Evolutionary conservation across 1,139 yeast genomes (phyloP), one percentile per base, ranked within the genome.

Genomic region (Saccharomycopsis crataegensis): DNA sequence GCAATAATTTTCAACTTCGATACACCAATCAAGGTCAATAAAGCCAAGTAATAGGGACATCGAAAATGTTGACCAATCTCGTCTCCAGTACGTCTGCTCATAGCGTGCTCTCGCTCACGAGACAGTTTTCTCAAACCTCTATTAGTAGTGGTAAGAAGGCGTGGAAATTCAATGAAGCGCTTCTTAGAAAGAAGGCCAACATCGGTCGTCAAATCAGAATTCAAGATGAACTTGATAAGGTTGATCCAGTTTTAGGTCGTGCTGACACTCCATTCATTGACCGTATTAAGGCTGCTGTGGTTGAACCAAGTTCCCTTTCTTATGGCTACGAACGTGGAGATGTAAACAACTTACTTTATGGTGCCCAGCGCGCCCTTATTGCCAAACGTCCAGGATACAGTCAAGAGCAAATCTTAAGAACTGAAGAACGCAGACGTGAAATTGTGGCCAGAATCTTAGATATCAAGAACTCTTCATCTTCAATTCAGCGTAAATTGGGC

Each of bases 201-300:
- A 66, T 67, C 52, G 69, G 68, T 46, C 69, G 66, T 45, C 71
- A 67, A 54, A 61, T 60, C 5, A 59, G 55, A 32, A 48, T 66
- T 28, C 60, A 60, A 48, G 60, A 57, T n/a, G 57, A 64, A 4
- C 52, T 63, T 43, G 69, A 66, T 52, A 60, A 57, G 50, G 79
- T 82, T 37, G 88, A 90, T 67, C 97, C 97, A 1, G 96, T 90
- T 1, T 75, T 89, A 57, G 97, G 97, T 8, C 77, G 77, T 53
- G 68, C 79, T 5, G 70, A 76, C 51, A 82, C 83, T 58, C 82
- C 85, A n/a, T 90, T 90, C 63, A 70, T 89, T 55, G 70, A 72
- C 51, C 78, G 96, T 66, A 74, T 90, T 54, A 74, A 76, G 61
- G 79, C 87, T 38, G 84, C 83, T 61, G 70, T 85, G 37, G 73